Percentiles rank a stretch among this genome's conserved stretches.
Evolutionary conservation across 768 basidiomycete species (phyloP).

Genomic region (Russula foetens): DNA sequence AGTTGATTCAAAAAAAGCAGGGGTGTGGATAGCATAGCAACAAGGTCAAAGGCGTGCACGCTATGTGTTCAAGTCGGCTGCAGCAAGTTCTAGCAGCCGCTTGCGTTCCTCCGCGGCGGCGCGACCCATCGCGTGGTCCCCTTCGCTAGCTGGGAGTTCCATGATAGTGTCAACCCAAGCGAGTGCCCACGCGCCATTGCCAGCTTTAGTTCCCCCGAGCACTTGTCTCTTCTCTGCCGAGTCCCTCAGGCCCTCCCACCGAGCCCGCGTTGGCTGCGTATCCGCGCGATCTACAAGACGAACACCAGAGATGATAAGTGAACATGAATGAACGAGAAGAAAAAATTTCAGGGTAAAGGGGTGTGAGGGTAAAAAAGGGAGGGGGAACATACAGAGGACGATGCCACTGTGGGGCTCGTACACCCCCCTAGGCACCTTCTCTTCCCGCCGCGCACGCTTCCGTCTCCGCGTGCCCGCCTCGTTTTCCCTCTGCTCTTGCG

Average conservation of each 20-base stretch:
- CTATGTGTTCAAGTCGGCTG: conserved; percentile 1
- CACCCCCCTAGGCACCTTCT: conserved; percentile 47
- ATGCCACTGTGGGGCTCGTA: conserved; percentile 80
- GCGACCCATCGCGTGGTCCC: conserved; percentile 18
- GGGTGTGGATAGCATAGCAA: not conserved
- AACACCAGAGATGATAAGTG: not conserved
- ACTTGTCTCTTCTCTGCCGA: conserved; percentile 35
- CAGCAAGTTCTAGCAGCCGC: conserved; percentile 6
- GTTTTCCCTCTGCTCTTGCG: conserved; percentile 25
- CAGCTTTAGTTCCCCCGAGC: conserved; percentile 65
- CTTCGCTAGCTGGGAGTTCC: conserved; percentile 24
- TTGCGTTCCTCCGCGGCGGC: conserved; percentile 15
- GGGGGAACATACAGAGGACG: conserved; percentile 53
- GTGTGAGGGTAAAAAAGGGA: not conserved
- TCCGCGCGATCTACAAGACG: conserved; percentile 57
- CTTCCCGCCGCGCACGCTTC: conserved; percentile 19
- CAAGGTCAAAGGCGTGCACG: not conserved
- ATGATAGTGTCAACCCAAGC: conserved; percentile 63
- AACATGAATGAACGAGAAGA: not conserved
- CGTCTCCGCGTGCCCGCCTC: conserved; percentile 12
- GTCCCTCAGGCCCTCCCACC: conserved; percentile 52
- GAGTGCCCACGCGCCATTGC: conserved; percentile 73
- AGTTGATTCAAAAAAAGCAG: not conserved
- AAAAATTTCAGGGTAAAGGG: not conserved
- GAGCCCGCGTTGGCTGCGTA: conserved; percentile 63